Percentiles rank a stretch among this genome's conserved stretches.
phyloP scores from a whole-genome alignment of 805 yeast species.

The Wickerhamiella azyma region DNA sequence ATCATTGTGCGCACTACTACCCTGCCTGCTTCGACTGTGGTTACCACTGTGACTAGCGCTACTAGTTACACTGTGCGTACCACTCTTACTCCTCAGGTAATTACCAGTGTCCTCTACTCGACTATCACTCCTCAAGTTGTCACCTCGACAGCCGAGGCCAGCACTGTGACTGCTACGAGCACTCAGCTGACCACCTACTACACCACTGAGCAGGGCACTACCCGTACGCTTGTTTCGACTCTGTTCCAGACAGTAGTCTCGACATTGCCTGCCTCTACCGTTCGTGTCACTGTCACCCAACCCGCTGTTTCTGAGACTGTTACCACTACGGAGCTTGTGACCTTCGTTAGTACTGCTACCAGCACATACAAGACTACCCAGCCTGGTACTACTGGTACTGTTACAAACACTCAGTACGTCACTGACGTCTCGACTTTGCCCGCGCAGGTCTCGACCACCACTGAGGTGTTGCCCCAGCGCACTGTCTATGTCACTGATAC shows the following conservation, averaged over 20 bases:
- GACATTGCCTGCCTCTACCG: neutral
- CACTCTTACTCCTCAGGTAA: neutral
- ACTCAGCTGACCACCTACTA: neutral
- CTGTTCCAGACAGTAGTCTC: neutral
- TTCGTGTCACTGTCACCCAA: neutral
- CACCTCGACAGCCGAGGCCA: neutral
- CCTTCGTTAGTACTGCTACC: neutral
- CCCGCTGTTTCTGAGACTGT: neutral
- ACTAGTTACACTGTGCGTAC: neutral
- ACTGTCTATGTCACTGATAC: constrained; percentile 2
- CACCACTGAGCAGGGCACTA: constrained; percentile 3
- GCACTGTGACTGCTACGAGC: neutral
- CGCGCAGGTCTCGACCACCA: neutral
- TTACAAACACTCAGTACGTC: neutral
- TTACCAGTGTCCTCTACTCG: neutral
- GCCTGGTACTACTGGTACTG: neutral
- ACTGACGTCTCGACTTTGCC: neutral
- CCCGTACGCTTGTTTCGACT: neutral
- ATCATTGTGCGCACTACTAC: neutral
- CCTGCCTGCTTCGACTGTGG: neutral
- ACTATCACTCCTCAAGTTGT: neutral
- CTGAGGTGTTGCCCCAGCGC: neutral
- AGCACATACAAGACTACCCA: neutral
- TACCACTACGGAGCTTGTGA: neutral
- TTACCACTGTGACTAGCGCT: too few relatives aligned